Base-by-base conservation (phyloP, 2,329 filamentous ascomycete genomes). In the Raffaelea deltoideospora region DNA sequence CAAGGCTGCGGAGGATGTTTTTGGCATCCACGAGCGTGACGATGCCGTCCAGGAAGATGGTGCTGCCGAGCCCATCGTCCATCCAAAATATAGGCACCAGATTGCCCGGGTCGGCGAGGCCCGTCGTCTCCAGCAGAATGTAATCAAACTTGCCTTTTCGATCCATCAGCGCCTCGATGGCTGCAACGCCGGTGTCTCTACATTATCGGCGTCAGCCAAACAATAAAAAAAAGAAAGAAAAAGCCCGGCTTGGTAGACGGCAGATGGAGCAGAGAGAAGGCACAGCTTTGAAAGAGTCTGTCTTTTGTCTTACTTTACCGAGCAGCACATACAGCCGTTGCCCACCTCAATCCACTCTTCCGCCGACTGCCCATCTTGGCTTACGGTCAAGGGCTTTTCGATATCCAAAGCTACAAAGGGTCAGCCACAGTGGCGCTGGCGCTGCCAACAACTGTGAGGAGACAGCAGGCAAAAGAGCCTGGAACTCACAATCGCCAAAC, bases 261-360 rank as follows among this genome's bases (percentile, higher is more conserved):
- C n/a, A n/a, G n/a, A n/a, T n/a, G n/a, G n/a, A n/a, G n/a, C n/a
- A n/a, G n/a, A n/a, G n/a, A n/a, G n/a, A n/a, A n/a, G n/a, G n/a
- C n/a, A n/a, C n/a, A n/a, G n/a, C n/a, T 28, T 28, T 28, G 9
- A 9, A n/a, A 6, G 27, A 11, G 27, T 28, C 27, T n/a, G 27
- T n/a, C 27, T 9, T 14, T 5, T 20, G 14, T 29, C 53, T 39
- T 65, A 87, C 76, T 95, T 98, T 49, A 96, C 87, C 3, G 86
- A 93, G 60, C 90, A 98, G 61, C 90, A 98, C 46, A 98, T 86
- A 55, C 90, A 98, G 43, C 90, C 90, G 48, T 98, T 98, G 36
- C 84, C 86, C 37, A 98, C 76, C 43, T 95, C 87, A 21, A 98
- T 74, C 83, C 92, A 98, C 63, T 94, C 86, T 52, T 90, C 79